Evolutionary conservation across 805 yeast genomes (phyloP).

Genomic region (Candida argentea): DNA sequence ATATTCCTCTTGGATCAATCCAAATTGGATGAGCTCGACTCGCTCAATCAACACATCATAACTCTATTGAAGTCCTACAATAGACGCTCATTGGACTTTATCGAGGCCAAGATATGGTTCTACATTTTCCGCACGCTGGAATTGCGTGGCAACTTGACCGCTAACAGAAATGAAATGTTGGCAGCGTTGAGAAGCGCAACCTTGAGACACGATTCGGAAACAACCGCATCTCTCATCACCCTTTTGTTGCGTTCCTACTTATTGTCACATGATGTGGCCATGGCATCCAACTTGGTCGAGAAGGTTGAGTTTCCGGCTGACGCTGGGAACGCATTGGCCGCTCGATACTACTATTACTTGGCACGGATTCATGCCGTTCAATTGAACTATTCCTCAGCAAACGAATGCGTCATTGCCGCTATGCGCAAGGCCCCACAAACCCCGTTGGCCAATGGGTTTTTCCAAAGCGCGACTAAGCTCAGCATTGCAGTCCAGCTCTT

Average conservation of each 20-base stretch:
- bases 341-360: conserved; percentile 83
- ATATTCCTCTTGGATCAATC: conserved; percentile 61
- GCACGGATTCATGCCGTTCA: conserved; percentile 90
- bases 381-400: conserved; percentile 83
- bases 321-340: conserved; percentile 80
- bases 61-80: conserved; percentile 54
- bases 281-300: conserved; percentile 82
- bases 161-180: conserved; percentile 63
- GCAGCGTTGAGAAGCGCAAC: conserved; percentile 78
- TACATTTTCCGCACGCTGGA: conserved; percentile 76
- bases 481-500: conserved; percentile 81
- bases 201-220: conserved; percentile 85
- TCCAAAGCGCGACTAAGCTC: conserved; percentile 83
- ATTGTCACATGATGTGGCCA: conserved; percentile 67
- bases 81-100: conserved; percentile 74
- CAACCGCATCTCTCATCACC: conserved; percentile 82
- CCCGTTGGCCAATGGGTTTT: conserved; percentile 70
- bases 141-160: conserved; percentile 37
- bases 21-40: conserved; percentile 37
- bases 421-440: conserved; percentile 95
- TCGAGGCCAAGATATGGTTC: conserved; percentile 90
- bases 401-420: conserved; percentile 87
- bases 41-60: conserved; percentile 44
- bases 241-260: conserved; percentile 74
- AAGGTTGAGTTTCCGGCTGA: conserved; percentile 82